Evolutionary conservation across 176 grass and related monocot genomes (phyloP).

Genomic region (Echinochloa phyllopogon): DNA sequence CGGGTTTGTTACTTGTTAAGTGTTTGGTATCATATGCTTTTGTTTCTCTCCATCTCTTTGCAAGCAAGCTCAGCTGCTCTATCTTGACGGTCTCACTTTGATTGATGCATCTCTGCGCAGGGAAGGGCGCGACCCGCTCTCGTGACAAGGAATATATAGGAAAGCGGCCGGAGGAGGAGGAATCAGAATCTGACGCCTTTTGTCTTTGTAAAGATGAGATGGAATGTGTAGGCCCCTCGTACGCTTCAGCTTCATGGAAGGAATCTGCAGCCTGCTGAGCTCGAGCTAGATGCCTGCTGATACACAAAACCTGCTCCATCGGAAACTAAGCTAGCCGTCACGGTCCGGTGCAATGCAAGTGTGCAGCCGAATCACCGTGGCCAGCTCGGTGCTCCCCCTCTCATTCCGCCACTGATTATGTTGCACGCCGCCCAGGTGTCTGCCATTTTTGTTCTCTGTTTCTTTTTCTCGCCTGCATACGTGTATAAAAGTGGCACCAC

Average conservation of each 20-base stretch:
- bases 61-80: not conserved
- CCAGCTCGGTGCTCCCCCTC: too few species aligned
- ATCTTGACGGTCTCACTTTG: slow-evolving; percentile 11
- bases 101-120: not conserved
- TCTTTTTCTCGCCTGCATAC: too few species aligned
- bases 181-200: slow-evolving; percentile 29
- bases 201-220: slow-evolving; percentile 18
- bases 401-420: too few species aligned
- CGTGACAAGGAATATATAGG: slow-evolving; percentile 26
- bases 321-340: too few species aligned
- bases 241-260: slow-evolving; percentile 1
- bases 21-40: slow-evolving; percentile 48
- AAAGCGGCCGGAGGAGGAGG: slow-evolving; percentile 32
- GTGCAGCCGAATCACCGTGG: too few species aligned
- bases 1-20: slow-evolving; percentile 49
- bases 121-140: not conserved
- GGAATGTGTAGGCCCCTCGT: not conserved
- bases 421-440: too few species aligned
- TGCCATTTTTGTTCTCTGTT: too few species aligned
- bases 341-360: too few species aligned
- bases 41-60: slow-evolving; percentile 27
- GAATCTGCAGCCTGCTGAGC: not conserved
- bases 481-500: too few species aligned
- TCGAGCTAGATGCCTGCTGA: too few species aligned
- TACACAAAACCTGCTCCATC: too few species aligned